phyloP scores from a whole-genome alignment of 805 yeast genomes.

The Wickerhamomyces bovis region DNA sequence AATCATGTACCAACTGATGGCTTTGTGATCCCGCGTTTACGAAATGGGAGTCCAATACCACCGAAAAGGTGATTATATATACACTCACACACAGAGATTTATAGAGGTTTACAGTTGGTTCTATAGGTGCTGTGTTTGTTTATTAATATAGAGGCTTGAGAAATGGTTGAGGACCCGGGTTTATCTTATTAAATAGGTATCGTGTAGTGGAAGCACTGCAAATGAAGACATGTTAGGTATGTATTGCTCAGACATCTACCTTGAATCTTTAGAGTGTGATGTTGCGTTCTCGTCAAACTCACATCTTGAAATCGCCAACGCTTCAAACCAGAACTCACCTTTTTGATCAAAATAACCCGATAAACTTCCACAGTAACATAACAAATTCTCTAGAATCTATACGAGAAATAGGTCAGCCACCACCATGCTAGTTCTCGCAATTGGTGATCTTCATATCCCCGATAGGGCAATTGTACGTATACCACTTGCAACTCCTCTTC shows the following conservation, averaged over 20 bases:
- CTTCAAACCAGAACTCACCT: not conserved
- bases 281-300: too few relatives aligned
- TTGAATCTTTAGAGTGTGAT: too few relatives aligned
- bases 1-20: not conserved
- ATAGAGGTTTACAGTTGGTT: too few relatives aligned
- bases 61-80: not conserved
- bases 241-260: too few relatives aligned
- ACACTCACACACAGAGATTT: too few relatives aligned
- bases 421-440: conserved; percentile 65
- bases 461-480: conserved; percentile 63
- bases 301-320: not conserved
- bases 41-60: not conserved
- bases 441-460: conserved; percentile 90
- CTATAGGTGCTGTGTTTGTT: too few relatives aligned
- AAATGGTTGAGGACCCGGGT: too few relatives aligned
- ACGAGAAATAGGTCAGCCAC: not conserved
- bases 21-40: not conserved
- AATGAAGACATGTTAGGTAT: too few relatives aligned
- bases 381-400: not conserved
- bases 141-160: too few relatives aligned
- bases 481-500: conserved; percentile 5
- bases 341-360: not conserved
- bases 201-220: too few relatives aligned
- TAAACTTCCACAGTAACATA: not conserved
- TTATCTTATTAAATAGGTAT: too few relatives aligned